Percentiles rank a stretch among this genome's conserved stretches.
Evolutionary conservation across 1,284 basidiomycete species (phyloP).

Genomic region (Leccinum solheimii): DNA sequence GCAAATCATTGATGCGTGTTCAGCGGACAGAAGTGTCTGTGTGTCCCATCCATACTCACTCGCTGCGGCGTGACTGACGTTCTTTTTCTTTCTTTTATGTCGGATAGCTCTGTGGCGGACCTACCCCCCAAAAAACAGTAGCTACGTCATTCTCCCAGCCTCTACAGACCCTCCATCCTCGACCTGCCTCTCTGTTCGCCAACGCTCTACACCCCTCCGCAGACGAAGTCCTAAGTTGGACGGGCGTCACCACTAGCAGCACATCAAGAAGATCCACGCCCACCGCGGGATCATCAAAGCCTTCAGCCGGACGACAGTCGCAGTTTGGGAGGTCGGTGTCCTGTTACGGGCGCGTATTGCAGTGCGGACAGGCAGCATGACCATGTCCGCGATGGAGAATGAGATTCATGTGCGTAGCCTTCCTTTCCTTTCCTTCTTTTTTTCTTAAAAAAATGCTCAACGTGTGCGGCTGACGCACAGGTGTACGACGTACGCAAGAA

Average conservation of each 20-base stretch:
- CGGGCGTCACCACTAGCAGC: constrained; percentile 55
- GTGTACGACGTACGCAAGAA: constrained; percentile 75
- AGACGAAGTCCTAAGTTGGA: constrained; percentile 70
- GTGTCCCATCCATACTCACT: constrained; percentile 33
- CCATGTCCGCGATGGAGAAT: constrained; percentile 56
- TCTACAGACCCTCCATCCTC: constrained; percentile 75
- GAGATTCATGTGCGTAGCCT: constrained; percentile 77
- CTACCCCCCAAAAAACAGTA: constrained; percentile 71
- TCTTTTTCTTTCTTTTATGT: too few species aligned
- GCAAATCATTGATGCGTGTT: constrained; percentile 81
- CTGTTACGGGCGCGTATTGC: constrained; percentile 67
- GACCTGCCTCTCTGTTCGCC: constrained; percentile 77
- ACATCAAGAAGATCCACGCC: constrained; percentile 71
- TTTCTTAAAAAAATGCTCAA: background rate
- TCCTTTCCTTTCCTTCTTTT: background rate
- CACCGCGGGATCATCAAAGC: constrained; percentile 88
- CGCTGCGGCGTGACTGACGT: background rate
- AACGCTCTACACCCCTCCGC: constrained; percentile 77
- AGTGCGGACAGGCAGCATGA: too few species aligned
- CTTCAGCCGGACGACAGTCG: constrained; percentile 81
- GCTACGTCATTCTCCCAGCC: constrained; percentile 73
- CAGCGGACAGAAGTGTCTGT: constrained; percentile 77
- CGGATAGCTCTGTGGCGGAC: constrained; percentile 70
- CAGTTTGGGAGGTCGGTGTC: constrained; percentile 80
- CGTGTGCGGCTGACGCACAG: constrained; percentile 38